A percentile compares a stretch with the other conserved stretches of the same genome.
phyloP scores from a whole-genome alignment of 768 basidiomycete genomes.

The Kwoniella dejecticola region DNA sequence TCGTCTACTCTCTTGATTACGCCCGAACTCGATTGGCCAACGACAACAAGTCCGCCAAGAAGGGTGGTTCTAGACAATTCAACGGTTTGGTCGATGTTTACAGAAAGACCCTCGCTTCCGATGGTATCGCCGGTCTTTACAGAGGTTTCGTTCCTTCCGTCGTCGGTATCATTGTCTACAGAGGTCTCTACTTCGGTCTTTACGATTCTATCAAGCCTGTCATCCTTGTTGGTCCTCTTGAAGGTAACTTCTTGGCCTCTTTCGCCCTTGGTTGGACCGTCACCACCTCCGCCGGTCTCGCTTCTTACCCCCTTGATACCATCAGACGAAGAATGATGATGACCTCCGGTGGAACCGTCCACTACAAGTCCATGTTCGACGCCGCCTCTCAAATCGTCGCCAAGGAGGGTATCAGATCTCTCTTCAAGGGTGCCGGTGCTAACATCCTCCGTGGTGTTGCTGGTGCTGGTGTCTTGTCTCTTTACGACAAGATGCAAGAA shows the following conservation, averaged over 20 bases:
- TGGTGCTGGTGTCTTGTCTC: constrained; percentile 97
- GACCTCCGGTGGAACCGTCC: constrained; percentile 91
- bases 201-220: constrained; percentile 72
- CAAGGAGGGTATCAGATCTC: constrained; percentile 91
- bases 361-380: constrained; percentile 99
- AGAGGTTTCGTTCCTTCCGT: constrained; percentile 99
- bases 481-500: constrained; percentile 98
- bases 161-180: constrained; percentile 99
- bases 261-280: constrained; percentile 99
- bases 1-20: constrained; percentile 99
- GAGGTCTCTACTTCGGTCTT: constrained; percentile 97
- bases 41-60: constrained; percentile 87
- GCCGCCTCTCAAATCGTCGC: constrained; percentile 89
- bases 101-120: constrained; percentile 93
- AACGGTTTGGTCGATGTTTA: constrained; percentile 98
- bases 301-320: constrained; percentile 66
- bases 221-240: constrained; percentile 89
- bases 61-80: constrained; percentile 91
- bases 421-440: constrained; percentile 99
- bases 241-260: constrained; percentile 96
- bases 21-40: constrained; percentile 90
- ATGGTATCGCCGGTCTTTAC: constrained; percentile 98
- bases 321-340: constrained; percentile 99
- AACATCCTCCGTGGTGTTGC: constrained; percentile 97
- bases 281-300: constrained; percentile 98